Evolutionary conservation across 1,284 basidiomycete genomes (phyloP), one percentile per base, ranked within the genome.

Genomic region (Pyrrhoderma lamaoense): DNA sequence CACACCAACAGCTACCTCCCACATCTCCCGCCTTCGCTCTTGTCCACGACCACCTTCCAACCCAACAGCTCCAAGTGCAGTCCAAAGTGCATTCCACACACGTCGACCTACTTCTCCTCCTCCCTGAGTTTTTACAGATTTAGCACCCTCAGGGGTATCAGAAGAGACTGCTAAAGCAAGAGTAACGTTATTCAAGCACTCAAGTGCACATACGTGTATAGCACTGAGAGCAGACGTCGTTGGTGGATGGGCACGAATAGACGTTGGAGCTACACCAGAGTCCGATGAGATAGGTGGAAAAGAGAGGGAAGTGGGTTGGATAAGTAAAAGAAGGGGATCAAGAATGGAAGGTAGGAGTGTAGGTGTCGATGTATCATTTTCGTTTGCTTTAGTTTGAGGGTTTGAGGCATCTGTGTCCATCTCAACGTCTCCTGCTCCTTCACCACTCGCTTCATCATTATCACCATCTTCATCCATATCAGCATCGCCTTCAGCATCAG

Each of bases 121-220:
- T 3, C 66, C 65, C 5, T 68, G 58, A 5, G 75, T 22, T 23
- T 36, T 63, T 16, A 63, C 65, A 22, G 69, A 57, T 27, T 16
- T 42, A 31, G 21, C 23, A 18, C 22, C 27, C 21, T 5, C 3
- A n/a, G n/a, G n/a, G n/a, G n/a, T n/a, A 11, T 36, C 31, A 16
- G n/a, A 43, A 39, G 39, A 34, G 27, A 51, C 25, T 0, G 82
- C 74, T 19, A 89, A 73, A 1, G 89, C 85, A 45, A 95, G 73
- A 60, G 94, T 85, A 13, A 93, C 74, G 65, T 97, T 96, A 64
- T 92, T 94, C 51, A 96, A 75, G 59, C 91, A 93, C 65, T 95
- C 92, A 45, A 94, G 73, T 5, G 92, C 89, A 55, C 84, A 76
- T 46, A 91, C 73, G 63, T 95, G 92, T 42, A 95, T 79, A 1